Evolutionary conservation across 495 filamentous ascomycete species (phyloP).

Genomic region (Gamarada debralockiae): DNA sequence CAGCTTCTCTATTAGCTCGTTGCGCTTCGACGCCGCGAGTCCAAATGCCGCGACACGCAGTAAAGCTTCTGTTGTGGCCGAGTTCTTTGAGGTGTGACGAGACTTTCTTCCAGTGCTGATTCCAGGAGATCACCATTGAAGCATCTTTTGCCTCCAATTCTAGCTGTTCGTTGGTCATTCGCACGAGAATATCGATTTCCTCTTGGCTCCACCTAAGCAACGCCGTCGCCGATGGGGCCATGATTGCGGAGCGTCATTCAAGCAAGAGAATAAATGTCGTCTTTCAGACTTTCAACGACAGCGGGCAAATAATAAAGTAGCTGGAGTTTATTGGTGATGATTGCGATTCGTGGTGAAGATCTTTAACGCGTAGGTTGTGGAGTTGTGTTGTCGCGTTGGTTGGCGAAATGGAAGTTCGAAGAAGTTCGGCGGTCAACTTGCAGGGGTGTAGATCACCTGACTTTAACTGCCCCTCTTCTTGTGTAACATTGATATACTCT

Average conservation of each 20-base stretch:
- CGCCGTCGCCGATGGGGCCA: background rate
- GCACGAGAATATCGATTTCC: constrained; percentile 7
- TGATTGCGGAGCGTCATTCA: no score
- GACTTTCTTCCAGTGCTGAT: background rate
- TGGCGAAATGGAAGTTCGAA: no score
- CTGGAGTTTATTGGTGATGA: no score
- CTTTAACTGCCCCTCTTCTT: background rate
- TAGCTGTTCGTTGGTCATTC: constrained; percentile 6
- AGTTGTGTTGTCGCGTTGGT: no score
- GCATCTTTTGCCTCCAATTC: constrained; percentile 4
- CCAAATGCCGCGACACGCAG: constrained; percentile 6
- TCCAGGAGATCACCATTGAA: constrained; percentile 8
- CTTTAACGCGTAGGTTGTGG: no score
- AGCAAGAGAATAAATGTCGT: no score
- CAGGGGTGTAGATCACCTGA: no score
- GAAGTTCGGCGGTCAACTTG: no score
- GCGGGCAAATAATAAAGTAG: no score
- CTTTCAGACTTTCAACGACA: no score
- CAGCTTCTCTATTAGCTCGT: constrained; percentile 3
- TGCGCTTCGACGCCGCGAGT: constrained; percentile 1
- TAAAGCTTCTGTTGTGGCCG: background rate
- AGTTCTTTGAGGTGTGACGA: background rate
- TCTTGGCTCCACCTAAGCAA: constrained; percentile 7
- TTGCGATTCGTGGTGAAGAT: no score
- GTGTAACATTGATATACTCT: no score